Conservation (phyloP, 352 stramenopile genomes). For the Globisporangium cylindrosporum region DNA sequence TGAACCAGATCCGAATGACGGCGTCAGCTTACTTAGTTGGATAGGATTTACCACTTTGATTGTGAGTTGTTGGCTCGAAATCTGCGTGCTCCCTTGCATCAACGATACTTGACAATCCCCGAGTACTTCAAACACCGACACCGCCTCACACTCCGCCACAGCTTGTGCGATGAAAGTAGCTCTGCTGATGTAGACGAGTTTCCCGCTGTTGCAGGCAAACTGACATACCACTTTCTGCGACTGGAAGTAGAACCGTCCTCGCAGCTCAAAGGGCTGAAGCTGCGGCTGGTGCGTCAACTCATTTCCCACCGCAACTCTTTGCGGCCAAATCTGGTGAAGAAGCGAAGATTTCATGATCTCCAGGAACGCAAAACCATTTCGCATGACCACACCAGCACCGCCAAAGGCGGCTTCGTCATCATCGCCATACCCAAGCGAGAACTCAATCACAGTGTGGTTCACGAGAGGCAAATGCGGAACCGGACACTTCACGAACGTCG, state of each 20-base stretch:
- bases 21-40: constrained; percentile 19
- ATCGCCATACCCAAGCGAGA: constrained; percentile 19
- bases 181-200: constrained; percentile 4
- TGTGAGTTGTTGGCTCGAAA: constrained; percentile 27
- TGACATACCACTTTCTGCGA: constrained; percentile 22
- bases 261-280: constrained; percentile 22
- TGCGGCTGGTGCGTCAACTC: neutral
- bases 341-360: constrained; percentile 14
- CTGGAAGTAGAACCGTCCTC: constrained; percentile 28
- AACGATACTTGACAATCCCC: constrained; percentile 27
- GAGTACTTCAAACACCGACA: neutral
- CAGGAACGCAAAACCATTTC: constrained; percentile 6
- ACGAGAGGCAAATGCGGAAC: constrained; percentile 21
- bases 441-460: constrained; percentile 23
- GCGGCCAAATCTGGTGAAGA: neutral
- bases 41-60: constrained; percentile 17
- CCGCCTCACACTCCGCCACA: constrained; percentile 27
- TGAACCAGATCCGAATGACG: constrained; percentile 18
- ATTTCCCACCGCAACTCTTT: neutral
- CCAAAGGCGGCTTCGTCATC: neutral
- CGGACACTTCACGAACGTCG: constrained; percentile 24
- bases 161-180: constrained; percentile 17
- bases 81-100: constrained; percentile 18
- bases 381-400: neutral
- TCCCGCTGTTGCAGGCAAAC: constrained; percentile 20